Evolutionary conservation across 148 eudicot genomes (phyloP).

Genomic region (Drosera capensis): DNA sequence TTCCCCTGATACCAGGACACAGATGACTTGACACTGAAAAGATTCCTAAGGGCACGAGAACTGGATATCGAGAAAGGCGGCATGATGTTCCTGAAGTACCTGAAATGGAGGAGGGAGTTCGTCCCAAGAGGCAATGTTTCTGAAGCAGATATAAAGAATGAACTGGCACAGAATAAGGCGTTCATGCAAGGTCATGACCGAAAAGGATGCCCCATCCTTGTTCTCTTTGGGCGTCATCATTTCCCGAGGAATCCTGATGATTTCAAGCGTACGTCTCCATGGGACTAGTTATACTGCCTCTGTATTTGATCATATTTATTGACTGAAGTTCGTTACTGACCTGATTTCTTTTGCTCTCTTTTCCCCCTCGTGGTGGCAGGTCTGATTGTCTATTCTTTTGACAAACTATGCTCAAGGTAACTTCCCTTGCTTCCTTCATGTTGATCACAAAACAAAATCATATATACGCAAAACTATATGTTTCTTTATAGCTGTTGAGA

Average conservation of each 20-base stretch:
- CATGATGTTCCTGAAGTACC: slow-evolving; percentile 31
- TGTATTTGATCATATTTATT: too few relatives aligned
- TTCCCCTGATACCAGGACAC: too few relatives aligned
- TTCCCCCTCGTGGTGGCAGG: neutral
- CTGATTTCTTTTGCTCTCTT: neutral
- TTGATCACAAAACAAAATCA: too few relatives aligned
- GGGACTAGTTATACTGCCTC: too few relatives aligned
- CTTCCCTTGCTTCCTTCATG: too few relatives aligned
- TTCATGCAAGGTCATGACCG: too few relatives aligned
- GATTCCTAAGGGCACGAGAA: slow-evolving; percentile 58
- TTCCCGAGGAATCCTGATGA: slow-evolving; percentile 16
- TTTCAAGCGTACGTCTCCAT: too few relatives aligned
- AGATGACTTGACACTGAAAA: slow-evolving; percentile 44
- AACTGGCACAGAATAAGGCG: slow-evolving; percentile 34
- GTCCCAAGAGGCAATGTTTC: slow-evolving; percentile 45
- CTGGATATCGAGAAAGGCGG: slow-evolving; percentile 47
- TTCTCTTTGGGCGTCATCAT: slow-evolving; percentile 38
- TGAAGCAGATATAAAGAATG: slow-evolving; percentile 32
- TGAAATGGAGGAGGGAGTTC: slow-evolving; percentile 43
- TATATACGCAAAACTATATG: too few relatives aligned
- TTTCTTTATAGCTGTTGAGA: too few relatives aligned
- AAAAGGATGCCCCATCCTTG: slow-evolving; percentile 36
- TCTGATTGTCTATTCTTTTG: neutral
- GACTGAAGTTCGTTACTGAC: neutral
- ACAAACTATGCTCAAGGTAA: neutral